Evolutionary conservation across 2,329 filamentous ascomycete genomes (phyloP), one percentile per base, ranked within the genome.

Genomic region (Trichoderma atrobrunneum): DNA sequence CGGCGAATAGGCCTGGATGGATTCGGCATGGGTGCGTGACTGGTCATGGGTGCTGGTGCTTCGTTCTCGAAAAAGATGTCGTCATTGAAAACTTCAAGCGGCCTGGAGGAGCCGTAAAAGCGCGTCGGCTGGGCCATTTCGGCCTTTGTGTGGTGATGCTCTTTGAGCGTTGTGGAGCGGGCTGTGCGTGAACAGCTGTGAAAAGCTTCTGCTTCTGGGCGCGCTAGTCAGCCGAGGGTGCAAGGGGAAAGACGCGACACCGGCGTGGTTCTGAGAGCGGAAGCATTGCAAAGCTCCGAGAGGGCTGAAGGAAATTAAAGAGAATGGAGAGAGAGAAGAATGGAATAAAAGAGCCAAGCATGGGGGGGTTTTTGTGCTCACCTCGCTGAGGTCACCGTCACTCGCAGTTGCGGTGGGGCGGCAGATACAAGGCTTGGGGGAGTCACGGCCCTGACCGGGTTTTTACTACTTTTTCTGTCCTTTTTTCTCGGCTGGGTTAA

Each of bases 1-100:
- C 85, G 84, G 68, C 86, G 84, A 39, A 83, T 79, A 30, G 84
- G 83, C 73, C 85, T 87, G 65, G 83, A 78, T 65, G 84, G 81
- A 60, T 84, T 82, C 36, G 87, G 86, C 87, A 89, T 89, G 48
- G 87, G 86, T 57, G 87, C 86, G 76, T 88, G 85, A 79, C 85
- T 88, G 73, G 86, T 85, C 80, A 87, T 87, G 51, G 84, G 83
- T 7, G 83, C 78, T 56, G 36, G 16, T 39, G 36, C 36, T 39
- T 81, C 75, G 73, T 84, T 83, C 69, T 83, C 82, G 77, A 83
- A 85, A 76, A 83, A 85, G 74, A 84, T 82, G 73, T 86, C 82
- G 79, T 89, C 87, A 73, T 87, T 84, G 76, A 84, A 89, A 74
- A 88, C 86, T 43, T 85, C 83, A 51, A 88, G 79, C 62, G 85